Base-by-base conservation (phyloP, 2,329 filamentous ascomycete species). In the Acrodontium crateriforme region DNA sequence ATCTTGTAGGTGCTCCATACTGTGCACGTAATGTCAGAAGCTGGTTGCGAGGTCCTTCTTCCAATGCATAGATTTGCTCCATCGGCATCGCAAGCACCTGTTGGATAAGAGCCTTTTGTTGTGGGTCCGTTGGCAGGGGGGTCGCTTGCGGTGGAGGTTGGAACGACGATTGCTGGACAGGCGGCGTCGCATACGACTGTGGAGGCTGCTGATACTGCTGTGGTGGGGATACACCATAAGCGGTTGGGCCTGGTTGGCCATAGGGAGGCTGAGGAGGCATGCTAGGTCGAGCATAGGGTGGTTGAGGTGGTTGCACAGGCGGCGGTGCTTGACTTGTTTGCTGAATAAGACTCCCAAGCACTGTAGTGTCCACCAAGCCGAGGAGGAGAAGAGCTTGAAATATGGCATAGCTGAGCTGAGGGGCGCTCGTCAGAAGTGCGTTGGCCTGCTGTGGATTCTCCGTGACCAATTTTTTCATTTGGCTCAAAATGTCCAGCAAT, bases 381-480 rank as follows among this genome's bases (percentile, higher is more conserved):
- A 95, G 89, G 19, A 94, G 71, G 2, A 95, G 71, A 7, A 95
- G 69, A 14, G 85, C 80, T 57, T 95, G 87, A 59, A 95, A 95
- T 40, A 95, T 78, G 32, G 89, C 89, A 47, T 92, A 95, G 4
- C 82, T 74, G 24, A 98, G 73, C 57, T 98, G 89, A 0, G 89
- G 89, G 2, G 85, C 84, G 59, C 87, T 78, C 37, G 78, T 69
- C 22, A 98, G 71, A 21, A 95, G 72, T 48, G 92, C 82, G 0
- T 78, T 84, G 3, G 85, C 85, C 49, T 83, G 79, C 12, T 69
- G 67, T 2, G 87, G 84, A 44, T 95, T 84, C 14, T 68, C 71
- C 27, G 74, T 71, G n/a, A 82, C 82, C 9, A 95, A 65, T 3
- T 75, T 71, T 58, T 95, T 95, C 81, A 95, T 91, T 54, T 95